Evolutionary conservation across 306 rosid genomes (phyloP).

Genomic region (Inga laurina): DNA sequence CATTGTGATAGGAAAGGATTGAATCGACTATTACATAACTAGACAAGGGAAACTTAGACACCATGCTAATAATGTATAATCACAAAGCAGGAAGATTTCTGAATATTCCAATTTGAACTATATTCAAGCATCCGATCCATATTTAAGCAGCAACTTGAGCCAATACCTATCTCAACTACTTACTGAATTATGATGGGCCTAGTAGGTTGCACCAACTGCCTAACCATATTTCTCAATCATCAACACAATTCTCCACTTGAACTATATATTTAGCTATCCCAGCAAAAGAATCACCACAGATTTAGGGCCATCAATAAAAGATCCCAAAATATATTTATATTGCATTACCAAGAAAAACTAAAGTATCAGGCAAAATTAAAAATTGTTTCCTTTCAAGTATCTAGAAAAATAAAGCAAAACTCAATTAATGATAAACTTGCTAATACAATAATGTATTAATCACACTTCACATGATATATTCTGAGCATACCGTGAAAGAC

Average conservation of each 20-base stretch:
- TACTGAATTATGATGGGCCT: neutral
- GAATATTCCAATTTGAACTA: neutral
- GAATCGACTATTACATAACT: neutral
- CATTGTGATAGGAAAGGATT: neutral
- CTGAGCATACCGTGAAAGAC: conserved; percentile 68
- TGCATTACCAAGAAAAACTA: neutral
- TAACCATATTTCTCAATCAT: neutral
- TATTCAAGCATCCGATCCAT: neutral
- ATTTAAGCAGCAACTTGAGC: neutral
- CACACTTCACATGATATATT: conserved; percentile 21
- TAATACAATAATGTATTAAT: neutral
- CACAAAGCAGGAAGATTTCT: neutral
- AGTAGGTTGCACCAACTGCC: neutral
- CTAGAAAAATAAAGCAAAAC: neutral
- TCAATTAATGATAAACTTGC: neutral
- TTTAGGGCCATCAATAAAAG: neutral
- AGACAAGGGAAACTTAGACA: neutral
- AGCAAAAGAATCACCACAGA: neutral
- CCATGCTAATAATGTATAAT: neutral
- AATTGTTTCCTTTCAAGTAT: neutral
- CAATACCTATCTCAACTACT: neutral
- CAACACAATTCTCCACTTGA: neutral
- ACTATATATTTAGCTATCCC: neutral
- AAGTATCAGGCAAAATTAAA: neutral
- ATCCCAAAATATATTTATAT: no score